Conservation (phyloP, 495 filamentous ascomycete genomes). For the Penicillium turbatum region DNA sequence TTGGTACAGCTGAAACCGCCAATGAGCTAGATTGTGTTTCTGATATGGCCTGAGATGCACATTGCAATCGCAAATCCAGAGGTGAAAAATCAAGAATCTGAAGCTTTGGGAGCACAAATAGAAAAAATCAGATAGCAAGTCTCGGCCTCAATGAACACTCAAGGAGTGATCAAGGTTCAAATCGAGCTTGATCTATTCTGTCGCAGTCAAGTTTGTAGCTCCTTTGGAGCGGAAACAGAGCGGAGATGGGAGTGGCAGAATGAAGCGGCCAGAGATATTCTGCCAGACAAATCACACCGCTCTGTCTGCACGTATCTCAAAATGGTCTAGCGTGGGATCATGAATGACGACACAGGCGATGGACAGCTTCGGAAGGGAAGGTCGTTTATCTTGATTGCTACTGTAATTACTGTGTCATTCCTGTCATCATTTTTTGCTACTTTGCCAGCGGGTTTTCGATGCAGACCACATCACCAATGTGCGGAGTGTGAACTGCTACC, state of each 20-base stretch:
- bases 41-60: conserved; percentile 9
- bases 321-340: background rate
- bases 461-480: background rate
- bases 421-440: background rate
- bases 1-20: conserved; percentile 5
- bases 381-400: background rate
- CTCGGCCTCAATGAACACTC: background rate
- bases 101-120: background rate
- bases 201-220: conserved; percentile 3
- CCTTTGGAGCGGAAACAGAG: conserved; percentile 1
- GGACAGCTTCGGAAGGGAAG: background rate
- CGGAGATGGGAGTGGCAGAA: conserved; percentile 1
- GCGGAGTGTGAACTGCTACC: background rate
- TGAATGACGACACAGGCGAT: conserved; percentile 10
- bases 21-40: conserved; percentile 16
- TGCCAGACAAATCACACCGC: background rate
- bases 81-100: background rate
- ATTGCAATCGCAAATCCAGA: conserved; percentile 10
- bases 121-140: background rate
- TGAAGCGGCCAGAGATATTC: background rate
- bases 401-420: background rate
- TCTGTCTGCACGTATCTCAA: background rate
- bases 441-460: background rate
- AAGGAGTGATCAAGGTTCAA: background rate
- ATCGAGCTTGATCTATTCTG: conserved; percentile 5